Conservation (phyloP, 148 eudicot species). For the Rhododendron simsii region DNA sequence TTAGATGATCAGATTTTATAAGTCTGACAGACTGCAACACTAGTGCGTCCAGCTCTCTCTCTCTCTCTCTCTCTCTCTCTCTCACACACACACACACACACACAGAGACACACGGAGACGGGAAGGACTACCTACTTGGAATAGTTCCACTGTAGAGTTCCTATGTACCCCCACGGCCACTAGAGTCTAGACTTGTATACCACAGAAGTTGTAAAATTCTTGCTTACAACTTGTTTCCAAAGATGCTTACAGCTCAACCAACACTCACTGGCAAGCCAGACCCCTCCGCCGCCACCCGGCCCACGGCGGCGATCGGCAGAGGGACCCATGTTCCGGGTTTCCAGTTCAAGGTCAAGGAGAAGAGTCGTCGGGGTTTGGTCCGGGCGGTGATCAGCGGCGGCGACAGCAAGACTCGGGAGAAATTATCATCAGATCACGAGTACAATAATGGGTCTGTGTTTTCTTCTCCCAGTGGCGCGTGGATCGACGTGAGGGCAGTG, state of each 20-base stretch:
- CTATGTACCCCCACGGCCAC: too few relatives aligned
- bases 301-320: constrained; percentile 21
- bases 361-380: constrained; percentile 15
- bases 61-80: too few relatives aligned
- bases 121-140: neutral
- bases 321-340: constrained; percentile 1
- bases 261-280: constrained; percentile 8
- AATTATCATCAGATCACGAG: constrained; percentile 8
- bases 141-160: too few relatives aligned
- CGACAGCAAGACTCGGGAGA: constrained; percentile 29
- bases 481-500: constrained; percentile 54
- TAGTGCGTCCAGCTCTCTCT: too few relatives aligned
- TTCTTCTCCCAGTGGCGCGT: constrained; percentile 16
- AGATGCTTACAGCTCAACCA: constrained; percentile 31
- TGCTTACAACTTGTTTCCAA: neutral
- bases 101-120: neutral
- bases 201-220: too few relatives aligned
- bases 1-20: too few relatives aligned
- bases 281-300: constrained; percentile 21
- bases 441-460: constrained; percentile 17
- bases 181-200: too few relatives aligned
- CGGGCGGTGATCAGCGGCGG: constrained; percentile 66
- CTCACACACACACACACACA: neutral
- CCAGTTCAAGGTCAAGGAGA: constrained; percentile 1
- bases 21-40: too few relatives aligned